These are phyloP conservation scores for Dovyalis caffra DNA, from an alignment of 345 rosid genomes.

Conservation along the genomic window DNA sequence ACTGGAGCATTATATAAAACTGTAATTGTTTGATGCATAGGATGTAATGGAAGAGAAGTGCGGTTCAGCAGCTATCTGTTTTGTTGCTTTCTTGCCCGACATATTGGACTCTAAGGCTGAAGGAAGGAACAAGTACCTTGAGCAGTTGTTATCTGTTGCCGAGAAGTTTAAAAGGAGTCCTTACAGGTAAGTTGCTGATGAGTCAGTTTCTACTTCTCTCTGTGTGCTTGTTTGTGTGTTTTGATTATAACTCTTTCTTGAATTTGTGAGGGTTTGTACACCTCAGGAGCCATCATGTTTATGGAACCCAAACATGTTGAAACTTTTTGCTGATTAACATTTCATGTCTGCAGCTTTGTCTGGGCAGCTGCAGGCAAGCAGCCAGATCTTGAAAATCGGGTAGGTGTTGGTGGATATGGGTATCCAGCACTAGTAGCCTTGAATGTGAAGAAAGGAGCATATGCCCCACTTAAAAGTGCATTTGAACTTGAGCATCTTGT, in stretches of 20 bases:
- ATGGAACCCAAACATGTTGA: not conserved
- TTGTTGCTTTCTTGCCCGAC: constrained; percentile 90
- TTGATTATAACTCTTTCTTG: not conserved
- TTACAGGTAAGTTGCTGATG: constrained; percentile 50
- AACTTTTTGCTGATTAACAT: not conserved
- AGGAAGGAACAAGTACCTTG: constrained; percentile 84
- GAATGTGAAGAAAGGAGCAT: constrained; percentile 91
- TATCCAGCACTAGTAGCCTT: constrained; percentile 95
- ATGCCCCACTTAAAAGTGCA: constrained; percentile 95
- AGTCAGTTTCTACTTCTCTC: not conserved
- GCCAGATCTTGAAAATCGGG: constrained; percentile 76
- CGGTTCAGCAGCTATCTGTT: constrained; percentile 90
- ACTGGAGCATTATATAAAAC: not conserved
- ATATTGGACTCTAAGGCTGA: constrained; percentile 94
- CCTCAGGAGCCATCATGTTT: not conserved
- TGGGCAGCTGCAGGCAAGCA: constrained; percentile 97
- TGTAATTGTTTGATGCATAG: constrained; percentile 33
- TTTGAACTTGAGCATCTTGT: constrained; percentile 74
- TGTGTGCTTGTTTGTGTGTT: not conserved
- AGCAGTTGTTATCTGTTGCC: constrained; percentile 71
- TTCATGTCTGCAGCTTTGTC: constrained; percentile 55
- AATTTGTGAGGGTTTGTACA: not conserved
- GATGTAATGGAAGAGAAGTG: constrained; percentile 88
- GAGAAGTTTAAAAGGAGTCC: constrained; percentile 87
- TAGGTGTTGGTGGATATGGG: constrained; percentile 95